A percentile compares a stretch with the other conserved stretches of the same genome.
Conservation (phyloP, 495 filamentous ascomycete genomes). For the Daldinia decipiens region DNA sequence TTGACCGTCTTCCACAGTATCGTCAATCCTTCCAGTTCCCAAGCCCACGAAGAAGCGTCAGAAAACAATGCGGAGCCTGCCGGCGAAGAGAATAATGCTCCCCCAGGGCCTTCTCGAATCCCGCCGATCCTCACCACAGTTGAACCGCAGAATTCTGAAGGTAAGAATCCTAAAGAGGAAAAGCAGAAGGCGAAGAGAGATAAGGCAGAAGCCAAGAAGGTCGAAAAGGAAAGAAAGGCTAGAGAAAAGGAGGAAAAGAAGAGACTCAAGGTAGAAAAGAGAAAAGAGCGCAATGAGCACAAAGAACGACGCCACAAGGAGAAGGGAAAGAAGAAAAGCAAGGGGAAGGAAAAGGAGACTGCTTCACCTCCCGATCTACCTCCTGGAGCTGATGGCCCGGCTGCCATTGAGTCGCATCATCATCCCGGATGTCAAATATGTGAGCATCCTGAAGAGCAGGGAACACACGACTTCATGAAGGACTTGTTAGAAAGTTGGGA, state of each 20-base stretch:
- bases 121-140: conserved; percentile 15
- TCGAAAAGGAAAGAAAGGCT: conserved; percentile 42
- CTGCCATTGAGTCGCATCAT: conserved; percentile 12
- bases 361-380: conserved; percentile 20
- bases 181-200: conserved; percentile 24
- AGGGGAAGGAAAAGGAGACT: conserved; percentile 29
- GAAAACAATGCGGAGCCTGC: conserved; percentile 1
- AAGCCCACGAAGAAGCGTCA: conserved; percentile 3
- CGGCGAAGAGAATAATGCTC: conserved; percentile 7
- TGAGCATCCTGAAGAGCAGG: conserved; percentile 28
- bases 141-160: conserved; percentile 3
- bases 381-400: conserved; percentile 2
- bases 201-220: conserved; percentile 32
- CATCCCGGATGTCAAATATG: conserved; percentile 34
- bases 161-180: conserved; percentile 20
- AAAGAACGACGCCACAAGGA: conserved; percentile 24
- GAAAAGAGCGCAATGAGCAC: conserved; percentile 31
- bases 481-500: conserved; percentile 15
- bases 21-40: conserved; percentile 3
- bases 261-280: conserved; percentile 34
- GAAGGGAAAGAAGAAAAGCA: conserved; percentile 27
- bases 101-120: background rate
- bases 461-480: conserved; percentile 21
- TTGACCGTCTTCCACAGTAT: conserved; percentile 25
- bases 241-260: conserved; percentile 40